Percentiles rank a stretch among this genome's conserved stretches.
Conservation (phyloP, 192 early-diverging fungal genomes). For the Bifiguratus adelaidae region DNA sequence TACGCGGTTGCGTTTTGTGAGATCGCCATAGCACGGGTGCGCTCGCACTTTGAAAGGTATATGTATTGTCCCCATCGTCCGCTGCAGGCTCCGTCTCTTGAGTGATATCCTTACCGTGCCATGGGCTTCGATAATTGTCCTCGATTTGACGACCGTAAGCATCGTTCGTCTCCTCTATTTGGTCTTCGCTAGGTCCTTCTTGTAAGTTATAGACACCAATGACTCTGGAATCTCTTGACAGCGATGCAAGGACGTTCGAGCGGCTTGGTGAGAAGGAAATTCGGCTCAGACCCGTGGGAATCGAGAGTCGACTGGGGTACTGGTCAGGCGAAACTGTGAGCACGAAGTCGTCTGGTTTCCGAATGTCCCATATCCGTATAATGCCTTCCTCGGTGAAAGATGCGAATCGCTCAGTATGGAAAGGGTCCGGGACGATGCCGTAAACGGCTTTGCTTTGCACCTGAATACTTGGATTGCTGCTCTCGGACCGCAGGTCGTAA, state of each 20-base stretch:
- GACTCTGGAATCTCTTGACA: slow-evolving; percentile 38
- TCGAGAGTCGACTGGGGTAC: background rate
- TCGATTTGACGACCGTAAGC: too few species aligned
- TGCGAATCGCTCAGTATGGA: slow-evolving; percentile 53
- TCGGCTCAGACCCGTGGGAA: slow-evolving; percentile 26
- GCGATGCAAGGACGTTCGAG: slow-evolving; percentile 43
- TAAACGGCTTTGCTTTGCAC: slow-evolving; percentile 61
- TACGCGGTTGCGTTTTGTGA: slow-evolving; percentile 19
- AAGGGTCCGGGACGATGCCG: slow-evolving; percentile 59
- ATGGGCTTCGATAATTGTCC: too few species aligned
- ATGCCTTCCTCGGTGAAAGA: slow-evolving; percentile 56
- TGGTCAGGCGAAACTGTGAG: background rate
- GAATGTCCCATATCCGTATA: slow-evolving; percentile 65
- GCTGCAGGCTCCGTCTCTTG: too few species aligned
- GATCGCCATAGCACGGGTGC: too few species aligned
- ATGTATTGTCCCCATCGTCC: too few species aligned
- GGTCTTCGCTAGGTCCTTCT: too few species aligned
- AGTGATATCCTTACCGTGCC: too few species aligned
- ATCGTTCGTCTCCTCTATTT: too few species aligned
- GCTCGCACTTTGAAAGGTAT: too few species aligned
- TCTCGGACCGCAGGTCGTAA: slow-evolving; percentile 54
- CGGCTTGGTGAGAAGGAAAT: slow-evolving; percentile 50
- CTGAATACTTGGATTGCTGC: slow-evolving; percentile 28
- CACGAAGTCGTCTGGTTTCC: slow-evolving; percentile 42
- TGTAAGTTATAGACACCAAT: slow-evolving; percentile 60